These are phyloP conservation scores for Abrus precatorius DNA, from an alignment of 306 rosid genomes.

Conservation along the genomic window DNA sequence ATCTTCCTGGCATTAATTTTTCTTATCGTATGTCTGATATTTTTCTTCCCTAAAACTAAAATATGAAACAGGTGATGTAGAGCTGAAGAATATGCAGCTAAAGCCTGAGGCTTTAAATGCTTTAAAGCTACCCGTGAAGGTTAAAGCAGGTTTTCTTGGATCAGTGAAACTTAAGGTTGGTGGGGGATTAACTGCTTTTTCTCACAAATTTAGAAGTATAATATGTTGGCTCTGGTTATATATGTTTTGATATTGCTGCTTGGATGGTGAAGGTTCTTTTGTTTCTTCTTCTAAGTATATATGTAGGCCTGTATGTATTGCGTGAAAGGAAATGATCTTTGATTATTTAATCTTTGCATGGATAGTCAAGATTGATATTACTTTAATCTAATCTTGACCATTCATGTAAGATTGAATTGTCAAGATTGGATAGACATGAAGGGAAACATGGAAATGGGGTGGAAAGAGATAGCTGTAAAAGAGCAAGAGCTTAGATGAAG, in stretches of 20 bases:
- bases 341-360: conserved; percentile 20
- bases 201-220: conserved; percentile 27
- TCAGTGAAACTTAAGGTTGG: conserved; percentile 97
- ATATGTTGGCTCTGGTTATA: conserved; percentile 37
- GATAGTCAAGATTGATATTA: conserved; percentile 24
- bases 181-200: conserved; percentile 27
- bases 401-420: not conserved
- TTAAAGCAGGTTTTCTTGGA: conserved; percentile 98
- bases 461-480: conserved; percentile 2
- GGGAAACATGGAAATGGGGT: conserved; percentile 20
- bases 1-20: not conserved
- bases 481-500: conserved; percentile 31
- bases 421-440: conserved; percentile 9
- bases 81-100: conserved; percentile 98
- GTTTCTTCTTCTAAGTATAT: not conserved
- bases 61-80: conserved; percentile 86
- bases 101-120: conserved; percentile 99
- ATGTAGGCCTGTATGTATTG: conserved; percentile 7
- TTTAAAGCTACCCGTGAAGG: conserved; percentile 95
- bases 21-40: conserved; percentile 29
- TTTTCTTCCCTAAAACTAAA: conserved; percentile 31
- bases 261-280: conserved; percentile 8
- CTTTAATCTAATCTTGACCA: conserved; percentile 12
- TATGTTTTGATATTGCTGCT: conserved; percentile 9
- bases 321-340: conserved; percentile 7